Evolutionary conservation across 192 early-diverging fungal species (phyloP).

Genomic region (Rhizoclosmatium sp.): DNA sequence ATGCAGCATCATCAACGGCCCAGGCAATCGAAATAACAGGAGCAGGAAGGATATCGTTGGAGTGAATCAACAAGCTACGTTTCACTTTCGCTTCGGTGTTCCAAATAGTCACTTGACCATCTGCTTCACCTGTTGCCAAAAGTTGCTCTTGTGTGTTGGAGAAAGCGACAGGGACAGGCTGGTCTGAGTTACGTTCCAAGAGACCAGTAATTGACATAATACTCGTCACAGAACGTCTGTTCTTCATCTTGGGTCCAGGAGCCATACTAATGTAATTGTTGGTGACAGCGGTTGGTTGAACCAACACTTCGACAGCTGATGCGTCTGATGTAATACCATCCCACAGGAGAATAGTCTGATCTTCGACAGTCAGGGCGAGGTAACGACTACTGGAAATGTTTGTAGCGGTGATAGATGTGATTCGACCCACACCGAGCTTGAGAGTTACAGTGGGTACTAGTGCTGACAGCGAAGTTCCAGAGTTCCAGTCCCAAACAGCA

Average conservation of each 20-base stretch:
- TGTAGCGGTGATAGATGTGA: constrained; percentile 33
- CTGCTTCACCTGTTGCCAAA: constrained; percentile 36
- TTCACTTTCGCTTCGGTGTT: constrained; percentile 43
- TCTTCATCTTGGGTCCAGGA: constrained; percentile 7
- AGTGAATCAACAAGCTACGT: constrained; percentile 35
- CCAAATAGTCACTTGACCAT: constrained; percentile 40
- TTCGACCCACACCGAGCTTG: constrained; percentile 22
- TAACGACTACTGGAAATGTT: constrained; percentile 30
- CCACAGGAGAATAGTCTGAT: constrained; percentile 33
- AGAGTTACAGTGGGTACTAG: constrained; percentile 30
- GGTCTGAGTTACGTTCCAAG: constrained; percentile 34
- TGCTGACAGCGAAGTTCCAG: background rate
- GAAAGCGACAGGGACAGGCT: constrained; percentile 31
- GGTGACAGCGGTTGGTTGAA: constrained; percentile 18
- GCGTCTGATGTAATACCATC: constrained; percentile 23
- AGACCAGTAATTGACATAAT: constrained; percentile 31
- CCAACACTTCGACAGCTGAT: constrained; percentile 10
- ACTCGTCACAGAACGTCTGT: constrained; percentile 19
- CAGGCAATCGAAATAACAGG: constrained; percentile 36
- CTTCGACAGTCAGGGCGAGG: constrained; percentile 39
- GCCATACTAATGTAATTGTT: constrained; percentile 32
- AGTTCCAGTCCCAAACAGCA: constrained; percentile 38
- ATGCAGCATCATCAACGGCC: constrained; percentile 40
- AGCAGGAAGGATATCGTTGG: constrained; percentile 34
- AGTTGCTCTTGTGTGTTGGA: constrained; percentile 41